Percentiles rank a stretch among this genome's conserved stretches.
Evolutionary conservation across 2,329 filamentous ascomycete species (phyloP).

Genomic region (Penicillium brevicompactum): DNA sequence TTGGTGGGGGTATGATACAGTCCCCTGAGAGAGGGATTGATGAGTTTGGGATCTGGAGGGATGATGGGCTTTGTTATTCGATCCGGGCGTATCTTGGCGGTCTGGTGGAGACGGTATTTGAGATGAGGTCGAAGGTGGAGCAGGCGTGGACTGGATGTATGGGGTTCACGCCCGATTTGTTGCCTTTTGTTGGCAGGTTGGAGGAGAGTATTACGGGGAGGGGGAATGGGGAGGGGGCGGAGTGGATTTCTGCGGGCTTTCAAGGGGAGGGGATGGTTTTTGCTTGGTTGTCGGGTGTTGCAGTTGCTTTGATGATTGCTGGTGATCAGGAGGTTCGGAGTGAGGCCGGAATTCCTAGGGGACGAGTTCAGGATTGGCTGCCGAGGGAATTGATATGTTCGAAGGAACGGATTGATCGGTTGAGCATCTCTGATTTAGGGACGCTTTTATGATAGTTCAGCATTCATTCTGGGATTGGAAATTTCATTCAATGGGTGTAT

Average conservation of each 20-base stretch:
- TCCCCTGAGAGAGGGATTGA: slow-evolving; percentile 18
- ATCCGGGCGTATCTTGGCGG: slow-evolving; percentile 29
- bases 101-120: slow-evolving; percentile 33
- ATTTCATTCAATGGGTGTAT: not conserved
- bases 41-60: slow-evolving; percentile 26
- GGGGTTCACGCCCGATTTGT: slow-evolving; percentile 57
- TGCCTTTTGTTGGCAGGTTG: slow-evolving; percentile 56
- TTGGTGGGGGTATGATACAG: slow-evolving; percentile 25
- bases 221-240: not conserved
- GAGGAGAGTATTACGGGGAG: slow-evolving; percentile 27
- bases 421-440: not conserved
- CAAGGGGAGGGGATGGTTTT: slow-evolving; percentile 15
- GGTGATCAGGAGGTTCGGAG: slow-evolving; percentile 3
- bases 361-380: slow-evolving; percentile 12
- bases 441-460: not conserved
- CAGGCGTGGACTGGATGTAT: slow-evolving; percentile 60
- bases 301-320: slow-evolving; percentile 15
- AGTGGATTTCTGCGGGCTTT: slow-evolving; percentile 18
- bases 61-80: slow-evolving; percentile 8
- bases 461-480: not conserved
- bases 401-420: not conserved
- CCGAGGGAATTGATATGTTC: slow-evolving; percentile 8
- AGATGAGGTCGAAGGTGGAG: slow-evolving; percentile 41
- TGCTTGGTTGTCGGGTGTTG: slow-evolving; percentile 16
- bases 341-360: slow-evolving; percentile 6